Conservation (phyloP, 495 filamentous ascomycete species). For the Aspergillus bridgeri region DNA sequence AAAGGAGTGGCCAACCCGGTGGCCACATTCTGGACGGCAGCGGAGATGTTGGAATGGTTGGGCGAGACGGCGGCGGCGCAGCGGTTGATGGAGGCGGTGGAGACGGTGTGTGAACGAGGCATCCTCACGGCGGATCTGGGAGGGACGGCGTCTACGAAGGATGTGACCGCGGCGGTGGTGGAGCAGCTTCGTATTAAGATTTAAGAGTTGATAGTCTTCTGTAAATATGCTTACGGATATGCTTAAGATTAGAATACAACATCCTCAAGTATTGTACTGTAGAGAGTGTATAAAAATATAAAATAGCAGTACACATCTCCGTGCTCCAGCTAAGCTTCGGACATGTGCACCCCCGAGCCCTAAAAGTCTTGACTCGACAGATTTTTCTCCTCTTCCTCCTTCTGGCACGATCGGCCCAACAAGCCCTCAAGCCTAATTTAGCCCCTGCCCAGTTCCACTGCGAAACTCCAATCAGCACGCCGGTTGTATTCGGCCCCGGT, state of each 20-base stretch:
- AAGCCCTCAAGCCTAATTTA: neutral
- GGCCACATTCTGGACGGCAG: slow-evolving; percentile 65
- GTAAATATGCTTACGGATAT: neutral
- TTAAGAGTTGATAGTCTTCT: neutral
- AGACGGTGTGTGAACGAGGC: slow-evolving; percentile 56
- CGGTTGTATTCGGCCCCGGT: neutral
- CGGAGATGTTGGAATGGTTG: slow-evolving; percentile 67
- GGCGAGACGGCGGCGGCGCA: slow-evolving; percentile 54
- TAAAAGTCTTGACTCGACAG: neutral
- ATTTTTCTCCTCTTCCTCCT: neutral
- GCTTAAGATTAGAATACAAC: no score
- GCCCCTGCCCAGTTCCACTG: no score
- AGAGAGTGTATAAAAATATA: no score
- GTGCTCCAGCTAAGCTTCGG: neutral
- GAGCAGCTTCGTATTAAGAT: slow-evolving; percentile 44
- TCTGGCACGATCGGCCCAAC: neutral
- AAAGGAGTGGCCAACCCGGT: slow-evolving; percentile 71
- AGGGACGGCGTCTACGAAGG: slow-evolving; percentile 50
- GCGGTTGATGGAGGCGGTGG: slow-evolving; percentile 54
- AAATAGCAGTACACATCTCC: no score
- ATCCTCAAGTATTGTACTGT: no score
- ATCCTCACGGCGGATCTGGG: slow-evolving; percentile 61
- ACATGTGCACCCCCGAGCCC: neutral
- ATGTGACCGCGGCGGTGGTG: slow-evolving; percentile 62
- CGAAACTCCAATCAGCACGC: neutral